A percentile compares a stretch with the other conserved stretches of the same genome.
phyloP scores from a whole-genome alignment of 169 alveolate species.

The Cryptosporidium sp. region DNA sequence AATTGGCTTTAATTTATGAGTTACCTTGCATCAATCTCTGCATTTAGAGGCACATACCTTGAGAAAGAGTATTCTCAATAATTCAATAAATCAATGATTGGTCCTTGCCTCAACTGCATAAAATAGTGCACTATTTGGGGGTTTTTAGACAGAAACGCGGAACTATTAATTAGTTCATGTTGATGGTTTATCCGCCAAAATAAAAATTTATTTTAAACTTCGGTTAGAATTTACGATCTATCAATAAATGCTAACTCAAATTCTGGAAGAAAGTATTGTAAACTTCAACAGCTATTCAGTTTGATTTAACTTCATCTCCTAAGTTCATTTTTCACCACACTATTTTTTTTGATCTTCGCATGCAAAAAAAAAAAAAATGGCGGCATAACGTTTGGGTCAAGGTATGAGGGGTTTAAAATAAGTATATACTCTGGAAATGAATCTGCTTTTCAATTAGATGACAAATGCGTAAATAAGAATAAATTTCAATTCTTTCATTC shows the following conservation, averaged over 20 bases:
- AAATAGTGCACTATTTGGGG: slow-evolving; percentile 59
- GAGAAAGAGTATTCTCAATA: slow-evolving; percentile 13
- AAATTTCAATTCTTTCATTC: not conserved
- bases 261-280: too few species aligned
- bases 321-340: not conserved
- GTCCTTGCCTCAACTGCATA: not conserved
- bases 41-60: not conserved
- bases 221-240: not conserved
- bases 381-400: slow-evolving; percentile 32
- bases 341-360: not conserved
- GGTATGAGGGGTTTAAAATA: slow-evolving; percentile 5
- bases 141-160: slow-evolving; percentile 75
- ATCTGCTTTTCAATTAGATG: not conserved
- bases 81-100: not conserved
- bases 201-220: not conserved
- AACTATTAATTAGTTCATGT: slow-evolving; percentile 60
- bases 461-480: not conserved
- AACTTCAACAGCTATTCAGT: too few species aligned
- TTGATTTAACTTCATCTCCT: too few species aligned
- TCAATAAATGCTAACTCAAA: too few species aligned
- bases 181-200: slow-evolving; percentile 14
- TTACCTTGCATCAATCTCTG: not conserved
- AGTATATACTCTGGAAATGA: not conserved
- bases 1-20: not conserved
- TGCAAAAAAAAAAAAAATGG: slow-evolving; percentile 16